Conservation (phyloP, 768 basidiomycete species). For the Tylopilus rubrobrunneus region DNA sequence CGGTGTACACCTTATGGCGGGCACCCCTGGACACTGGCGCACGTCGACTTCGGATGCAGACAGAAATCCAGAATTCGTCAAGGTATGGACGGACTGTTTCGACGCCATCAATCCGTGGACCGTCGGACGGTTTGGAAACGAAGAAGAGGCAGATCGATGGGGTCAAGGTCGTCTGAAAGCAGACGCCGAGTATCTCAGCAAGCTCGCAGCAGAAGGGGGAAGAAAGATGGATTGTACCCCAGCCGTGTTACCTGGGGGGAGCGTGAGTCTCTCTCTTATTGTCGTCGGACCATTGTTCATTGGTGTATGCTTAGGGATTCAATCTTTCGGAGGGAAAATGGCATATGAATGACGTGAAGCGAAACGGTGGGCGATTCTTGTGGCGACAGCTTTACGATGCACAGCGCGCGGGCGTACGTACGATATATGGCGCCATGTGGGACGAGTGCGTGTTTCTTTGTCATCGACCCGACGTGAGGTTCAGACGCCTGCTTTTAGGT, state of each 20-base stretch:
- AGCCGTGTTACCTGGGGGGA: conserved; percentile 77
- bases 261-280: conserved; percentile 45
- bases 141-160: conserved; percentile 60
- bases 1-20: conserved; percentile 72
- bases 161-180: conserved; percentile 57
- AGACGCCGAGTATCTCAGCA: conserved; percentile 58
- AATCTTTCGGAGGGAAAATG: conserved; percentile 71
- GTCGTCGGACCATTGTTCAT: neutral
- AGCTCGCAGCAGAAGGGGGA: conserved; percentile 40
- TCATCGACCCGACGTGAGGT: neutral
- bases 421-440: conserved; percentile 84
- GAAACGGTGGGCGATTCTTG: conserved; percentile 72
- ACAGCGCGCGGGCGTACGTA: conserved; percentile 54
- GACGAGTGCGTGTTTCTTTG: conserved; percentile 53
- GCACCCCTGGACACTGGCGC: conserved; percentile 73
- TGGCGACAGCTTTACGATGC: conserved; percentile 79
- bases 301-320: conserved; percentile 44
- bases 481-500: conserved; percentile 38
- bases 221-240: conserved; percentile 78
- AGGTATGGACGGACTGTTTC: conserved; percentile 73
- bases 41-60: conserved; percentile 68
- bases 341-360: conserved; percentile 66
- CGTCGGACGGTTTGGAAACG: conserved; percentile 62
- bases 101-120: conserved; percentile 85
- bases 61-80: conserved; percentile 57